Percentiles rank a stretch among this genome's conserved stretches.
Conservation (phyloP, 768 basidiomycete genomes). For the Sarcodon aspratus region DNA sequence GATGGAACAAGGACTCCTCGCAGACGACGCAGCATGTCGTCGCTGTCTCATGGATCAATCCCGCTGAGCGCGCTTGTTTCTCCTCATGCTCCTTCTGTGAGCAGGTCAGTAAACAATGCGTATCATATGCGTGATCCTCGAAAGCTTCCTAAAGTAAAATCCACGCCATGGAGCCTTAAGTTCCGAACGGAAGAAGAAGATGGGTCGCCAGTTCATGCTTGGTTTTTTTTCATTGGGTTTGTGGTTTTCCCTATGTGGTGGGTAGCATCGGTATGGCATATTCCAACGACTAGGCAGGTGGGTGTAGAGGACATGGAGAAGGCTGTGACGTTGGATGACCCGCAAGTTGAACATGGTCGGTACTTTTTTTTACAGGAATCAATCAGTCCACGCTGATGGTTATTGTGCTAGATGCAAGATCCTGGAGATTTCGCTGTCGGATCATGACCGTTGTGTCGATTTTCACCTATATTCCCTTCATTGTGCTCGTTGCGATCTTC, state of each 20-base stretch:
- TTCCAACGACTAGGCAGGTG: slow-evolving; percentile 53
- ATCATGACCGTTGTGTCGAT: slow-evolving; percentile 57
- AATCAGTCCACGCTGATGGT: slow-evolving; percentile 1
- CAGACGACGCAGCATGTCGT: slow-evolving; percentile 28
- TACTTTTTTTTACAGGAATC: slow-evolving; percentile 3
- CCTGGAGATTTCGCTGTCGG: slow-evolving; percentile 69
- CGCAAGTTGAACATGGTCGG: slow-evolving; percentile 69
- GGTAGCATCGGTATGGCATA: slow-evolving; percentile 46
- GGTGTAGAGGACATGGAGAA: slow-evolving; percentile 51
- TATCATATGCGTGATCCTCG: slow-evolving; percentile 80
- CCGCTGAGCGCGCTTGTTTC: slow-evolving; percentile 71
- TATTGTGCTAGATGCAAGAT: slow-evolving; percentile 45
- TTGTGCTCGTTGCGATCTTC: slow-evolving; percentile 62
- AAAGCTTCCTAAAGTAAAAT: slow-evolving; percentile 44
- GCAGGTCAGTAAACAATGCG: slow-evolving; percentile 28
- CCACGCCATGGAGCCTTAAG: slow-evolving; percentile 53
- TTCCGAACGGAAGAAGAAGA: slow-evolving; percentile 42
- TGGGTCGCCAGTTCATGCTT: slow-evolving; percentile 50
- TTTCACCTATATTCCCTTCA: slow-evolving; percentile 71
- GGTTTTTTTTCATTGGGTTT: slow-evolving; percentile 73
- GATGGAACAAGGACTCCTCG: slow-evolving; percentile 10
- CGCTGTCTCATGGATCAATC: slow-evolving; percentile 59
- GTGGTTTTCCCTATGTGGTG: slow-evolving; percentile 47
- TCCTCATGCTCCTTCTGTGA: slow-evolving; percentile 66
- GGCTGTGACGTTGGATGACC: slow-evolving; percentile 64